Evolutionary conservation across 768 basidiomycete species (phyloP), one percentile per base, ranked within the genome.

Genomic region (Hydnomerulius pinastri): DNA sequence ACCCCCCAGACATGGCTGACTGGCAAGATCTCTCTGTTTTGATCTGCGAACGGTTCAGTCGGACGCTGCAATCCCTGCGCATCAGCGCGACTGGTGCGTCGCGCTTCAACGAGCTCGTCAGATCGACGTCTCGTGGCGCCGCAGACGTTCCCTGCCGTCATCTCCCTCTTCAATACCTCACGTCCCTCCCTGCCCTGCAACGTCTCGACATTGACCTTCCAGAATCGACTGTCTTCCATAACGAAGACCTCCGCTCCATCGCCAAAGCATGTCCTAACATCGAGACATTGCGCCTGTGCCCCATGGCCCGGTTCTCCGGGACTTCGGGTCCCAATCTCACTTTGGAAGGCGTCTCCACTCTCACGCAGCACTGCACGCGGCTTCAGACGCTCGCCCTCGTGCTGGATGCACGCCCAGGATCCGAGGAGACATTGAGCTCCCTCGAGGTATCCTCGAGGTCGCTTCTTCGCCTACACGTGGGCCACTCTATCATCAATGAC

Each of bases 41-140:
- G 60, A 75, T 90, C 44, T 82, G 77, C 57, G 81, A 87, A 54
- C 72, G 77, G 56, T 87, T 89, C 58, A 74, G 77, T 12, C 65
- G 74, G 39, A 78, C 81, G 12, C 71, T 91, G 44, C 78, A 81
- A 59, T 77, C 79, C 9, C 66, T 90, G 53, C 78, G 78, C 48
- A 76, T 90, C 54, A 70, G 76, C 20, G 85, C 87, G 6, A 83
- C 82, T 0, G 82, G 86, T 15, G 78, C 85, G 20, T 82, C 82
- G n/a, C 81, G 89, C 47, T 95, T 90, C 73, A 78, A 80, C 4
- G 90, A 94, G 54, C 79, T 95, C 39, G 81, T 88, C 43, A 84
- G 90, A 47, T 87, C 90, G 8, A 85, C 87, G 4, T 76, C 83
- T 25, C 77, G 85, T 54, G 81, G 76, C 17, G 74, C 70, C 10